Conservation (phyloP, 2,329 filamentous ascomycete species). For the Monosporascus sp. region DNA sequence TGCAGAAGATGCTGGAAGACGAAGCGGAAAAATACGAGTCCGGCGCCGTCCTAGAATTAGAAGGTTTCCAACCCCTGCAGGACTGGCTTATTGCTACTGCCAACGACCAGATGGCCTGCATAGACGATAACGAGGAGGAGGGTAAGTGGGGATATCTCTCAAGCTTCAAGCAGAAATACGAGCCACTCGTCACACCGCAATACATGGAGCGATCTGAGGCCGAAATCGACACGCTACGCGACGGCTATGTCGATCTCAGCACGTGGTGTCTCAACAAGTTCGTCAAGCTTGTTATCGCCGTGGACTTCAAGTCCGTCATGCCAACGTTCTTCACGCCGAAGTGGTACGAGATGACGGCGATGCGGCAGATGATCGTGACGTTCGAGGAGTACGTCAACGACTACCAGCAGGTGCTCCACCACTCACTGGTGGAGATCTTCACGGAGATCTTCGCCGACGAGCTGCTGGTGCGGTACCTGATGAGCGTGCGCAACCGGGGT, state of each 20-base stretch:
- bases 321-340: constrained; percentile 83
- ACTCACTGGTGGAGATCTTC: constrained; percentile 83
- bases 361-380: constrained; percentile 91
- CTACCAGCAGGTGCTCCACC: constrained; percentile 78
- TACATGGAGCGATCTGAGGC: constrained; percentile 71
- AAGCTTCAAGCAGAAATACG: constrained; percentile 79
- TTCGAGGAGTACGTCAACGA: constrained; percentile 93
- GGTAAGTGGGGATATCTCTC: constrained; percentile 76
- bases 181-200: constrained; percentile 70
- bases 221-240: constrained; percentile 71
- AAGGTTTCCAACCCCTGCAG: constrained; percentile 73
- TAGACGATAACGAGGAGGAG: constrained; percentile 82
- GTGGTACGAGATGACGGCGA: constrained; percentile 83
- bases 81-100: constrained; percentile 97
- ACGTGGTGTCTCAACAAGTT: constrained; percentile 90
- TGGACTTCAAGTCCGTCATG: constrained; percentile 82
- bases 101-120: constrained; percentile 97
- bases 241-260: constrained; percentile 91
- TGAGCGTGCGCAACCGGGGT: constrained; percentile 79
- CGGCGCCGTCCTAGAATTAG: constrained; percentile 48
- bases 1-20: constrained; percentile 83
- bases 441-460: constrained; percentile 91
- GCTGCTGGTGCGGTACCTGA: constrained; percentile 80
- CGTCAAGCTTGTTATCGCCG: constrained; percentile 77
- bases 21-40: constrained; percentile 72